Evolutionary conservation across 1,284 basidiomycete species (phyloP).

Genomic region (Ustilago cynodontis): DNA sequence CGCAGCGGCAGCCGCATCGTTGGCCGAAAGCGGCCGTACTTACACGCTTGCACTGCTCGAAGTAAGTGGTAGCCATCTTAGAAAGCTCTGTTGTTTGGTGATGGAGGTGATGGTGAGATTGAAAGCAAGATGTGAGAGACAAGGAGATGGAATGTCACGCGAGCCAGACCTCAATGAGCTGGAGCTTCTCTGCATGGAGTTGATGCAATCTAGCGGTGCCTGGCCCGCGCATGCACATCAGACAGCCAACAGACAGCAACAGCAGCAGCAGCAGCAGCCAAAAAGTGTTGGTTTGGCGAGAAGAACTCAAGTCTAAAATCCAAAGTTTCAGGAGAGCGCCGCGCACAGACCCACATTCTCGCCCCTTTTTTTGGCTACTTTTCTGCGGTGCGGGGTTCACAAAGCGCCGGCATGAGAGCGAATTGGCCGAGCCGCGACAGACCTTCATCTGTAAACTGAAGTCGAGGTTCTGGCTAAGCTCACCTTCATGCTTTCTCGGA

Average conservation of each 20-base stretch:
- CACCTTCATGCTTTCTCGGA: too few species aligned
- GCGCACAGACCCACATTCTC: background rate
- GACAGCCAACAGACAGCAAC: background rate
- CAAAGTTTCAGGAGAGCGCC: conserved; percentile 1
- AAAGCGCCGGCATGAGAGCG: background rate
- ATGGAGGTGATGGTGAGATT: background rate
- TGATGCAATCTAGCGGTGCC: conserved; percentile 7
- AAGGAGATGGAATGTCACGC: conserved; percentile 5
- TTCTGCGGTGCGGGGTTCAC: conserved; percentile 2
- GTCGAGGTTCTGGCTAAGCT: too few species aligned
- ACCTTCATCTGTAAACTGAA: background rate
- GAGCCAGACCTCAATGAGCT: conserved; percentile 3
- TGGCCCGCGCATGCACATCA: conserved; percentile 7
- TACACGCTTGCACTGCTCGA: conserved; percentile 52
- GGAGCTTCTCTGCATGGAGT: conserved; percentile 3
- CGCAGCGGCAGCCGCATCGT: background rate
- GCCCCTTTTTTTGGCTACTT: background rate
- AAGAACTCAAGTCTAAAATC: conserved; percentile 17
- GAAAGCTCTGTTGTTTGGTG: background rate
- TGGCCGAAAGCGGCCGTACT: conserved; percentile 10
- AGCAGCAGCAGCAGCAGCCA: background rate
- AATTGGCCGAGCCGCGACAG: background rate
- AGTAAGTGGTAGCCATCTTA: conserved; percentile 45
- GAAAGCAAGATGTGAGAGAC: background rate
- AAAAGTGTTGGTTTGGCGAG: conserved; percentile 16